A percentile compares a stretch with the other conserved stretches of the same genome.
Evolutionary conservation across 2,329 filamentous ascomycete genomes (phyloP).

Genomic region (Dactylella cylindrospora): DNA sequence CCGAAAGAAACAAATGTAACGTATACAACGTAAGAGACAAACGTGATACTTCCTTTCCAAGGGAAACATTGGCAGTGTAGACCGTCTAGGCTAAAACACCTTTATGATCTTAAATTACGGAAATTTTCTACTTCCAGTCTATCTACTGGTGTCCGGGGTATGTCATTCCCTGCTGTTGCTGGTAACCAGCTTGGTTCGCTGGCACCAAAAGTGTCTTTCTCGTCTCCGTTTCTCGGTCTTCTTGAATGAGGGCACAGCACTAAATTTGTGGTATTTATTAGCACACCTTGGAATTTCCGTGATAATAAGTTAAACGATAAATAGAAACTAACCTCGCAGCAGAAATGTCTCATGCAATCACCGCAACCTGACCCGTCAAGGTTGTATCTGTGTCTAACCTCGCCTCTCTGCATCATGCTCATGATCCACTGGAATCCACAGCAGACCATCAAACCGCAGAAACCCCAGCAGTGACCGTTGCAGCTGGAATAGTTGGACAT

Average conservation of each 20-base stretch:
- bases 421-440: slow-evolving; percentile 53
- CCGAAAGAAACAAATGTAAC: too few relatives aligned
- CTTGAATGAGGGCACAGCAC: slow-evolving; percentile 62
- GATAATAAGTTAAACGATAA: background rate
- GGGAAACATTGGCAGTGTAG: too few relatives aligned
- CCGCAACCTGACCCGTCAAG: slow-evolving; percentile 57
- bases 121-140: too few relatives aligned
- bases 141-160: slow-evolving; percentile 23
- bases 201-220: slow-evolving; percentile 35
- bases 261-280: slow-evolving; percentile 42
- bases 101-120: too few relatives aligned
- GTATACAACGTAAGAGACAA: too few relatives aligned
- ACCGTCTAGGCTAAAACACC: too few relatives aligned
- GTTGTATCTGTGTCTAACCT: slow-evolving; percentile 59
- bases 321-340: slow-evolving; percentile 53
- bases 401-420: slow-evolving; percentile 59
- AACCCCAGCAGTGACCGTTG: slow-evolving; percentile 51
- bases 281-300: slow-evolving; percentile 4
- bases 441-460: slow-evolving; percentile 48
- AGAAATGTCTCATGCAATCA: slow-evolving; percentile 61
- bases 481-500: slow-evolving; percentile 24
- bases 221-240: slow-evolving; percentile 52
- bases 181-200: slow-evolving; percentile 23
- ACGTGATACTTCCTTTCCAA: too few relatives aligned
- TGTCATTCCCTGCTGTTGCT: slow-evolving; percentile 20